Conservation (phyloP, 345 rosid genomes). For the Raphanus sativus region DNA sequence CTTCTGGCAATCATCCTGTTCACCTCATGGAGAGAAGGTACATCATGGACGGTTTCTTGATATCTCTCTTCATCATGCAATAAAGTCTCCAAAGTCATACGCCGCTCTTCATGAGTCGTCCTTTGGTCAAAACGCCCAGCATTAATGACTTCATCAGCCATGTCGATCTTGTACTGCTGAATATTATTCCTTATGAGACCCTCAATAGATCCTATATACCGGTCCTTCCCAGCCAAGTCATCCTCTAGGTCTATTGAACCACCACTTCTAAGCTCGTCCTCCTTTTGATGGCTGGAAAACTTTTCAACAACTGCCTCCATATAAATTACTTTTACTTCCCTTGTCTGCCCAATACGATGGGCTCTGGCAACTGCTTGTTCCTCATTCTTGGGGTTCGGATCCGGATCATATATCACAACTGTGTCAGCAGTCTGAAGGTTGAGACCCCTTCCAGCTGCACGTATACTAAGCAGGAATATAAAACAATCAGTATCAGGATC, state of each 20-base stretch:
- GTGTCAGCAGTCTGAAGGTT: constrained; percentile 99
- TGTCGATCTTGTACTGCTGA: constrained; percentile 99
- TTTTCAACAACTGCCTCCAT: constrained; percentile 99
- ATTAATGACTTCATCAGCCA: constrained; percentile 99
- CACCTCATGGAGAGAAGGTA: constrained; percentile 92
- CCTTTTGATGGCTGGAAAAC: constrained; percentile 85
- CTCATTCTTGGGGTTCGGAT: constrained; percentile 99
- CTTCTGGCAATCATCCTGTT: constrained; percentile 99
- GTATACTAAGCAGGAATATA: constrained; percentile 94
- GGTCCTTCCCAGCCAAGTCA: constrained; percentile 97
- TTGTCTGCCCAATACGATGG: constrained; percentile 95
- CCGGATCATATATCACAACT: constrained; percentile 98
- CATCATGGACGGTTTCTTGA: constrained; percentile 98
- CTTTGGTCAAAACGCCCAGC: constrained; percentile 99
- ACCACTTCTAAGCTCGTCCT: constrained; percentile 89
- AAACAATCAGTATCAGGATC: constrained; percentile 84
- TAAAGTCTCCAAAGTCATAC: constrained; percentile 94
- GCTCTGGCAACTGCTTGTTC: constrained; percentile 99
- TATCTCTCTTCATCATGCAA: constrained; percentile 98
- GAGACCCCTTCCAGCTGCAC: constrained; percentile 99
- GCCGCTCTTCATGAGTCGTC: constrained; percentile 99
- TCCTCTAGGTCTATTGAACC: constrained; percentile 86
- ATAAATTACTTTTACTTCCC: constrained; percentile 97
- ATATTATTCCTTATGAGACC: constrained; percentile 98
- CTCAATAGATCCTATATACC: constrained; percentile 97